These are phyloP conservation scores for Plasmodium gallinaceum DNA, from an alignment of 169 alveolate species.

Conservation along the genomic window DNA sequence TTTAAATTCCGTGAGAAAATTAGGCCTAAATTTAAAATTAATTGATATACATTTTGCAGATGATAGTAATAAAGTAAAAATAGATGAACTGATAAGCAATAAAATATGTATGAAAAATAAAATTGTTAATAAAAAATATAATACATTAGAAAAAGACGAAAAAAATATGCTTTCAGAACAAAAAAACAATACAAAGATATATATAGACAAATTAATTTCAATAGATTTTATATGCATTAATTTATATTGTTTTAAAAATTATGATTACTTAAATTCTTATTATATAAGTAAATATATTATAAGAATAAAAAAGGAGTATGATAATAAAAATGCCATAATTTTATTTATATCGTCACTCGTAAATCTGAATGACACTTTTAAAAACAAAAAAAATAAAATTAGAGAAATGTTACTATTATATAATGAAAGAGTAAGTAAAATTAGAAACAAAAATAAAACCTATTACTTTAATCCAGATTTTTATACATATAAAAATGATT, in stretches of 20 bases:
- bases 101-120: background rate
- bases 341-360: conserved; percentile 23
- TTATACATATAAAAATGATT: conserved; percentile 19
- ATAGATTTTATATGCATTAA: conserved; percentile 27
- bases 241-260: conserved; percentile 8
- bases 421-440: background rate
- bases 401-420: conserved; percentile 20
- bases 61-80: background rate
- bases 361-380: conserved; percentile 14
- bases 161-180: background rate
- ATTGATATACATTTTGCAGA: conserved; percentile 1
- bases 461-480: conserved; percentile 10
- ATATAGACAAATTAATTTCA: conserved; percentile 12
- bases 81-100: background rate
- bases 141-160: background rate
- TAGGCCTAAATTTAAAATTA: conserved; percentile 5
- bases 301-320: conserved; percentile 13
- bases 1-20: conserved; percentile 3
- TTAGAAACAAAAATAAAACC: background rate
- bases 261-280: conserved; percentile 28
- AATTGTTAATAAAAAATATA: background rate
- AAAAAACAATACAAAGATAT: background rate
- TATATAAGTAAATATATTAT: conserved; percentile 31
- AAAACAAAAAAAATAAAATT: conserved; percentile 9
- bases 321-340: conserved; percentile 18